These are phyloP conservation scores for Termitomyces sp. DNA, from an alignment of 768 basidiomycete species.

Conservation along the genomic window DNA sequence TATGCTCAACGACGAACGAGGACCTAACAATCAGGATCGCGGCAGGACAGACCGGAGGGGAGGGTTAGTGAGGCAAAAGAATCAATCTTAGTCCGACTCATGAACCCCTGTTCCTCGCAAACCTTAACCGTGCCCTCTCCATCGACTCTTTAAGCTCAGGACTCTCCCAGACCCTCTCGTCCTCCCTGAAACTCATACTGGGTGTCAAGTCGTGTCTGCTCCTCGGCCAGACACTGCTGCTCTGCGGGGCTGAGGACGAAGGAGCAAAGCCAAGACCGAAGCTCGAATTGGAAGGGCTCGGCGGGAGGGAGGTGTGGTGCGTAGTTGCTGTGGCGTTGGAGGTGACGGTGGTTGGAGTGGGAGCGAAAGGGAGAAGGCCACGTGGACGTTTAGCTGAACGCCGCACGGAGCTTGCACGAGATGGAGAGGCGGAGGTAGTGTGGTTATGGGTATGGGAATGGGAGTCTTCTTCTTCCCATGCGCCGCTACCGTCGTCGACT, in stretches of 20 bases:
- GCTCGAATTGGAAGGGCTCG: constrained; percentile 11
- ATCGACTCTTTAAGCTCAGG: constrained; percentile 65
- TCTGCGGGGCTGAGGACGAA: constrained; percentile 7
- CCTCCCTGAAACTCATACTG: constrained; percentile 32
- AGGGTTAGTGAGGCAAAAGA: background rate
- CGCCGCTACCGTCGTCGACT: constrained; percentile 67
- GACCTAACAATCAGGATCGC: background rate
- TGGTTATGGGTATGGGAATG: background rate
- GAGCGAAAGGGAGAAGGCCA: constrained; percentile 18
- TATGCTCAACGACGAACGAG: background rate
- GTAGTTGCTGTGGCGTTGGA: background rate
- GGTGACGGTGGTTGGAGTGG: constrained; percentile 4
- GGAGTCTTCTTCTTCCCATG: constrained; percentile 63
- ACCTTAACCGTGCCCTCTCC: constrained; percentile 44
- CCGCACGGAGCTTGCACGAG: constrained; percentile 21
- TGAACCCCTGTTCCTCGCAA: background rate
- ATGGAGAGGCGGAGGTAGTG: constrained; percentile 14
- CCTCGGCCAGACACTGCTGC: constrained; percentile 12
- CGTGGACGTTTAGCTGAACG: constrained; percentile 16
- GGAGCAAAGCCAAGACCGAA: constrained; percentile 1
- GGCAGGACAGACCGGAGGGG: background rate
- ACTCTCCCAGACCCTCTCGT: constrained; percentile 49
- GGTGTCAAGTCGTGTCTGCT: constrained; percentile 17
- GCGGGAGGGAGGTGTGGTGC: constrained; percentile 19
- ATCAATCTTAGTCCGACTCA: background rate